Evolutionary conservation across 2,329 filamentous ascomycete species (phyloP).

Genomic region (Ploettnerulaceae sp.): DNA sequence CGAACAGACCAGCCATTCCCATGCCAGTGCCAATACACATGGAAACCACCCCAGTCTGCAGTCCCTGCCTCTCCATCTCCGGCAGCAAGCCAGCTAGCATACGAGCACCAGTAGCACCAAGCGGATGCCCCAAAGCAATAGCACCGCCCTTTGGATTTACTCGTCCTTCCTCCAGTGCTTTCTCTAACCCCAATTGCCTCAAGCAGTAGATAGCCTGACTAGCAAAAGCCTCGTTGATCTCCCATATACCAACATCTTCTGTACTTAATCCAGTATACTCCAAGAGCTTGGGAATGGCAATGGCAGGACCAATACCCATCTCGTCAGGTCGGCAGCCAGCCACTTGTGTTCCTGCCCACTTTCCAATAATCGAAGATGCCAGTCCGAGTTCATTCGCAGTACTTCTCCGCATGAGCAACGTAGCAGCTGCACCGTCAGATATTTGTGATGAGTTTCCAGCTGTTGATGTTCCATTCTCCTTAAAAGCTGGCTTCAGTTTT

Average conservation of each 20-base stretch:
- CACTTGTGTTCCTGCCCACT: slow-evolving; percentile 72
- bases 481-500: slow-evolving; percentile 82
- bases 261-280: slow-evolving; percentile 59
- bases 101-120: slow-evolving; percentile 82
- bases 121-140: slow-evolving; percentile 87
- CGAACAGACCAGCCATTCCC: slow-evolving; percentile 67
- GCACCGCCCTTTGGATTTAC: slow-evolving; percentile 92
- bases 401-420: slow-evolving; percentile 78
- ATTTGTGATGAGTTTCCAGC: slow-evolving; percentile 86
- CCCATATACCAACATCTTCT: slow-evolving; percentile 77
- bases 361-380: slow-evolving; percentile 65
- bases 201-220: slow-evolving; percentile 67
- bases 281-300: slow-evolving; percentile 83
- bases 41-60: slow-evolving; percentile 78
- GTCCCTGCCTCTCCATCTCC: slow-evolving; percentile 60
- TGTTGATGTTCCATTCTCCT: slow-evolving; percentile 67
- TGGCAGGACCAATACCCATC: slow-evolving; percentile 86
- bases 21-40: slow-evolving; percentile 88
- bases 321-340: slow-evolving; percentile 81
- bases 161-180: slow-evolving; percentile 56
- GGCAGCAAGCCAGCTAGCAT: slow-evolving; percentile 64
- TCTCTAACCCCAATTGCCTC: slow-evolving; percentile 61
- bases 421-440: slow-evolving; percentile 80
- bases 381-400: slow-evolving; percentile 72
- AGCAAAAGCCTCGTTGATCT: slow-evolving; percentile 83